These are phyloP conservation scores for Phytophthora idaei DNA, from an alignment of 352 stramenopile genomes.

Conservation along the genomic window DNA sequence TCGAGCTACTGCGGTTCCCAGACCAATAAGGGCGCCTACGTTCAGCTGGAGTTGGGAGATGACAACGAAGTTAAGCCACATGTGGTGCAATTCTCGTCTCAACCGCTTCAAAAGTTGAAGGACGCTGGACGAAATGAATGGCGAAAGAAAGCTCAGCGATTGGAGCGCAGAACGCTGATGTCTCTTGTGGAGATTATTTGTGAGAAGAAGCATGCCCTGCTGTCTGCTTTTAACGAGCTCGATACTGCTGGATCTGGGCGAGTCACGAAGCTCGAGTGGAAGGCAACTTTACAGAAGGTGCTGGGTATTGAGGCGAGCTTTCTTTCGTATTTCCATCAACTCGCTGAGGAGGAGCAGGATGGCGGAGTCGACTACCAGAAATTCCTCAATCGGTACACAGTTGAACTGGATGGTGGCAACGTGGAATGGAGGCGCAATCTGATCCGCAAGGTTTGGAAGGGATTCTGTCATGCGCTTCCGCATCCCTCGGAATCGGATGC, in stretches of 20 bases:
- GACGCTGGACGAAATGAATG: constrained; percentile 77
- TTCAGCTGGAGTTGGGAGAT: constrained; percentile 67
- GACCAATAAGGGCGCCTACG: constrained; percentile 90
- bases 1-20: constrained; percentile 92
- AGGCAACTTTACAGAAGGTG: constrained; percentile 55
- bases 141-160: constrained; percentile 72
- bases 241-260: constrained; percentile 45
- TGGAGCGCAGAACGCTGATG: constrained; percentile 80
- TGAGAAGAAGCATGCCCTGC: constrained; percentile 71
- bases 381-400: constrained; percentile 78
- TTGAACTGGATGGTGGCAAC: constrained; percentile 62
- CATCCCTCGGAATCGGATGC: constrained; percentile 41
- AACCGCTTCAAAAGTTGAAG: constrained; percentile 77
- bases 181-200: constrained; percentile 82
- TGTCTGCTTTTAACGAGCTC: constrained; percentile 52
- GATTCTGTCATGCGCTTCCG: constrained; percentile 64
- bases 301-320: constrained; percentile 73
- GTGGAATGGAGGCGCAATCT: constrained; percentile 73
- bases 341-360: constrained; percentile 51
- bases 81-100: constrained; percentile 92
- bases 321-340: constrained; percentile 71
- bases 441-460: constrained; percentile 74
- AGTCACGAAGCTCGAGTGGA: constrained; percentile 77
- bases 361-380: constrained; percentile 71
- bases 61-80: constrained; percentile 87